Evolutionary conservation across 2,329 filamentous ascomycete genomes (phyloP), one percentile per base, ranked within the genome.

Genomic region (Corniculantispora saksenae): DNA sequence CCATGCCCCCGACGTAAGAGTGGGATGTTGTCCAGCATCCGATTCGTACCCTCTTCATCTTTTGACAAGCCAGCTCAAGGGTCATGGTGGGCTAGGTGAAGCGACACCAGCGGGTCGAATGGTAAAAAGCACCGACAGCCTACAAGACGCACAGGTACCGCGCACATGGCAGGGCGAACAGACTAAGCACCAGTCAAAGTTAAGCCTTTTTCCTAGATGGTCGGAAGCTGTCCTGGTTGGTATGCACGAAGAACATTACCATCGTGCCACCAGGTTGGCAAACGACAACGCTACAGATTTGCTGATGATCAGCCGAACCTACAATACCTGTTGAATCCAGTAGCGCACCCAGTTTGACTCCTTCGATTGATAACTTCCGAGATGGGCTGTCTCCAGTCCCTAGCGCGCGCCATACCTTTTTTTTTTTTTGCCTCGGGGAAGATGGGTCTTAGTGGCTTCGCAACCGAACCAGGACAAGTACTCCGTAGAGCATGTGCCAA

Each of bases 311-410:
- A 13, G 32, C 32, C 32, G 32, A 7, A 4, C 7, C 47, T 5
- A 50, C 19, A n/a, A 21, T 7, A 25, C 17, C 25, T 17, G 17
- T 35, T 48, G 47, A 62, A 27, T 48, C 61, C 50, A 63, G 61
- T 29, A 56, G 40, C 61, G 38, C 50, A 63, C 38, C 51, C 61
- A 38, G 6, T 38, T 40, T 38, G 29, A 45, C 62, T 55, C 53
- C 38, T 27, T 54, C 15, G 62, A 59, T 59, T 53, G 48, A 64
- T 64, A 64, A 60, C 55, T 64, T 64, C 62, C 62, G 62, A 64
- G 62, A 64, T 64, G 27, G 60, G 50, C 50, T 25, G 35, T 54
- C 62, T 54, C 62, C 62, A 64, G 55, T 13, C 27, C 32, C 62
- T 64, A 59, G 55, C 55, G 62, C 56, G 47, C 54, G 47, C 55